Percentiles rank a stretch among this genome's conserved stretches.
Evolutionary conservation across 306 rosid species (phyloP).

Genomic region (Vigna reflexopilosa): DNA sequence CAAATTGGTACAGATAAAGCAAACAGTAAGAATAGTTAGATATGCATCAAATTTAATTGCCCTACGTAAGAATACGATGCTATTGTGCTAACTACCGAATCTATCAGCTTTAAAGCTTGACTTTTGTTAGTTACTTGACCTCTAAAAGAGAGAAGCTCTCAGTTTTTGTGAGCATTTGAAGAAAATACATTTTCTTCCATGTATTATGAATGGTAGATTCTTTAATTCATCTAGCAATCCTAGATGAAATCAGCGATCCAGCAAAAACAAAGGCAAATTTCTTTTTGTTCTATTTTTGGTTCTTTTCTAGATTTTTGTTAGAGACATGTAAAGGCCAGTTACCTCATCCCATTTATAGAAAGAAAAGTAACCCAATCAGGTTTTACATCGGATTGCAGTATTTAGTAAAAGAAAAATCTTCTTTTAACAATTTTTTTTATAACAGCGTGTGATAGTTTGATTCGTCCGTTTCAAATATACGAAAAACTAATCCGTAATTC

Average conservation of each 20-base stretch:
- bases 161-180: background rate
- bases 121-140: background rate
- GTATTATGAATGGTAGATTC: background rate
- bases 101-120: background rate
- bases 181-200: background rate
- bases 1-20: background rate
- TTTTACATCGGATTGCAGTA: constrained; percentile 58
- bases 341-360: constrained; percentile 40
- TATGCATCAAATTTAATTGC: too few relatives aligned
- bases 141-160: background rate
- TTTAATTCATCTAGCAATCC: background rate
- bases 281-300: background rate
- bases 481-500: too few relatives aligned
- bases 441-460: too few relatives aligned
- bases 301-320: background rate
- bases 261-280: background rate
- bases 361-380: constrained; percentile 77
- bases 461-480: too few relatives aligned
- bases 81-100: background rate
- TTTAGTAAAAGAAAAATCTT: constrained; percentile 54
- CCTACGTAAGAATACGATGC: background rate
- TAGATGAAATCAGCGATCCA: constrained; percentile 1
- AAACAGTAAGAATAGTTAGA: background rate
- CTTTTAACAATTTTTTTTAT: constrained; percentile 48
- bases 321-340: background rate